Conservation (phyloP, 1,139 yeast species). For the Saccharomyces hybrid region DNA sequence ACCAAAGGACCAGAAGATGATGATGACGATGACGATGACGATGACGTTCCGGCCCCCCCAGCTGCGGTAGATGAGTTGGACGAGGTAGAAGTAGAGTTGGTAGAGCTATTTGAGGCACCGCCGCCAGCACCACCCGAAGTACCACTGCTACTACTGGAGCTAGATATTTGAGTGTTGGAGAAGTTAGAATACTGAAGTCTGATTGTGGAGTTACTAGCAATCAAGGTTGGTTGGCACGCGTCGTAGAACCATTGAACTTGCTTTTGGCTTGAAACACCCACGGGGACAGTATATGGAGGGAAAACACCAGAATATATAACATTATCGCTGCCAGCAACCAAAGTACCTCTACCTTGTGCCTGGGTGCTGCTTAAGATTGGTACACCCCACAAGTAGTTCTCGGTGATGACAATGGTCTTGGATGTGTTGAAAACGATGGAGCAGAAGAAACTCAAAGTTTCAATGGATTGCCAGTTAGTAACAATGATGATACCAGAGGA, state of each 20-base stretch:
- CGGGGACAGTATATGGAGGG: conserved; percentile 22
- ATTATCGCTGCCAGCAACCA: conserved; percentile 18
- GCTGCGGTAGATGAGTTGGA: neutral
- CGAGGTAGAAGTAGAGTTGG: no score
- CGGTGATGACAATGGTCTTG: conserved; percentile 24
- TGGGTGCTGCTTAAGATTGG: conserved; percentile 21
- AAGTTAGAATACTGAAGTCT: conserved; percentile 17
- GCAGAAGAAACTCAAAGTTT: conserved; percentile 26
- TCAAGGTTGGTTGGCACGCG: conserved; percentile 16
- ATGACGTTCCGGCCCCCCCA: no score
- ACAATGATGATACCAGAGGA: conserved; percentile 25
- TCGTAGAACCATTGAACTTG: conserved; percentile 20
- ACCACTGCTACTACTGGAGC: no score
- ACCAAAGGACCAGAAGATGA: conserved; percentile 11
- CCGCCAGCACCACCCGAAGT: no score
- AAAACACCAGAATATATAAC: conserved; percentile 26
- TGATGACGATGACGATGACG: neutral
- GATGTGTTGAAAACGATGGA: conserved; percentile 23
- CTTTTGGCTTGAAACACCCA: conserved; percentile 16
- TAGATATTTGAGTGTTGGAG: conserved; percentile 7
- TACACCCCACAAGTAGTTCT: conserved; percentile 18
- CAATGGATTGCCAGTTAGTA: conserved; percentile 21
- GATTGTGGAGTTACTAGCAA: conserved; percentile 16
- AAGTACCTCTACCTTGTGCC: conserved; percentile 24
- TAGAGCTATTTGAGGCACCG: no score